Evolutionary conservation across 306 rosid genomes (phyloP), one percentile per base, ranked within the genome.

Genomic region (Leucaena leucocephala): DNA sequence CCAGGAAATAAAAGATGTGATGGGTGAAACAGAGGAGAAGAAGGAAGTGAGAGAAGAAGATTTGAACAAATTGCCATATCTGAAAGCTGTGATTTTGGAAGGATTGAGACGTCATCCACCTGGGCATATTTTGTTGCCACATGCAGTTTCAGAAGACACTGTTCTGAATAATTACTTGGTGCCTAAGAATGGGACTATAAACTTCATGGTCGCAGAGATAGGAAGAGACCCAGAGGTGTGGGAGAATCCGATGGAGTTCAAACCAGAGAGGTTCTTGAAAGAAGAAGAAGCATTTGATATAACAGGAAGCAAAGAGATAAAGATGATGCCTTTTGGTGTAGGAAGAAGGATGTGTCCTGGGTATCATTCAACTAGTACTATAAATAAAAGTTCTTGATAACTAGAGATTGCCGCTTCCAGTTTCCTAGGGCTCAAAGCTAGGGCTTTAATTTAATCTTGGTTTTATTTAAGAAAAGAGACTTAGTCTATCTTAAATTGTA

Each of bases 71-170:
- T 22, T 58, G 36, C 38, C 64, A 21, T 58, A 58, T 58, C 64
- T 58, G 15, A 58, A 58, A 11, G 64, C 38, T 10, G 36, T 58
- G 14, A 58, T 58, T 22, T 27, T 58, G 3, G 36, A 58, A 10
- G 64, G 64, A 22, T 14, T 58, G 15, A 58, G 64, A 4, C 64
- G 34, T 58, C 64, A 58, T 10, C 64, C 64, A 58, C 64, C 64
- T 10, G 34, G 34, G 33, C 63, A 58, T 58, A 9, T 3, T 22
- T 27, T 58, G 36, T 2, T 9, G 66, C 66, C 46, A 15, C 70
- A 65, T 7, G 46, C 46, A 7, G 70, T 65, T 7, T 36, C 22
- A 38, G 46, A 65, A 8, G 46, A 65, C 3, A 4, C 17, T 10
- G 36, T 58, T 58, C 10, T 58, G 14, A 58, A 27, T 22, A 11